Evolutionary conservation across 2,329 filamentous ascomycete genomes (phyloP), one percentile per base, ranked within the genome.

Genomic region (Phialemonium atrogriseum): DNA sequence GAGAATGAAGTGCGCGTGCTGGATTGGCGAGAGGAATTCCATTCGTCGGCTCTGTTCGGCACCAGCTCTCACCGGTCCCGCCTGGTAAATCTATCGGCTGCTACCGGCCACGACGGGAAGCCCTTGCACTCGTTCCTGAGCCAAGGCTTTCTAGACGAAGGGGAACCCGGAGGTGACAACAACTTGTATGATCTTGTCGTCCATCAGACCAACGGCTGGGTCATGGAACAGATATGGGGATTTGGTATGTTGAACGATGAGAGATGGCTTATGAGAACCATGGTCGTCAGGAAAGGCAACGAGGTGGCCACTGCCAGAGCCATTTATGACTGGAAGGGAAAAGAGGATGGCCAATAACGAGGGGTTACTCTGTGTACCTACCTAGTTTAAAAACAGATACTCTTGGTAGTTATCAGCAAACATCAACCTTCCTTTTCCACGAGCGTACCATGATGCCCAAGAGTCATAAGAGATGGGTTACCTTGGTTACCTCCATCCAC

Each of bases 191-290:
- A 30, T 30, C 10, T 30, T 13, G 15, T 30, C 15, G 17, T 30
- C 15, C 27, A 30, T 30, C 27, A 30, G 27, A 30, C 27, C 11
- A 13, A 20, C 19, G 27, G 27, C 13, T 30, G 27, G 27, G 15
- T 30, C 27, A 30, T 30, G 27, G 27, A 30, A 13, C 27, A 30
- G 27, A 8, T 30, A 13, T 30, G 27, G 27, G 27, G 27, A 21
- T 30, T 30, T 30, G 27, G 27, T 30, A 30, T 22, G 18, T 17
- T 30, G 27, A 30, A 30, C 11, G 17, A 22, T 30, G 27, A 30
- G 27, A 30, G 27, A 21, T 19, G 15, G 7, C 27, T 30, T 22
- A 22, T 30, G 4, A 30, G 27, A 19, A 30, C 18, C 20, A 11
- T 30, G 27, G 18, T 9, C 5, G 22, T 30, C 15, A 30, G 22